phyloP scores from a whole-genome alignment of 768 basidiomycete genomes.

The Tephrocybe sp. region DNA sequence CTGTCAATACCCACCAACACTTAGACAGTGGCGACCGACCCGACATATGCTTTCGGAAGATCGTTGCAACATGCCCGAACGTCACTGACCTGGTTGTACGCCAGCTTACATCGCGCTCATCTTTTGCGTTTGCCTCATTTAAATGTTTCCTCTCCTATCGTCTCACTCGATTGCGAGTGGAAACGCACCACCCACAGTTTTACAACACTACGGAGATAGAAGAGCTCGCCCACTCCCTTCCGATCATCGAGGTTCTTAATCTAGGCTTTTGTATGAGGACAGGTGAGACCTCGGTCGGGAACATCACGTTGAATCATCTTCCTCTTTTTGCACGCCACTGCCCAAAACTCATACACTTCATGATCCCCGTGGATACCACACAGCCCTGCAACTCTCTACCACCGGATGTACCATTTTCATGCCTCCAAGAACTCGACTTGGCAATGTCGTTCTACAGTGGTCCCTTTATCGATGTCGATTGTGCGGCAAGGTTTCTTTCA shows the following conservation, averaged over 20 bases:
- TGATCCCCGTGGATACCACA: background rate
- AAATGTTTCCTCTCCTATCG: background rate
- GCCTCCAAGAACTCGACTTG: background rate
- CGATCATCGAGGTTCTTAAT: background rate
- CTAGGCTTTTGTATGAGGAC: background rate
- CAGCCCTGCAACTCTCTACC: background rate
- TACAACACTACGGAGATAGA: background rate
- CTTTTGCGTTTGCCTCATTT: background rate
- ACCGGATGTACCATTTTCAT: background rate
- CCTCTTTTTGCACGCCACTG: constrained; percentile 1
- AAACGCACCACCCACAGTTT: background rate
- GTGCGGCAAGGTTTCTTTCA: background rate
- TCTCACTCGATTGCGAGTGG: background rate
- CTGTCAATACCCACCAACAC: too few relatives aligned
- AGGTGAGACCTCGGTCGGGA: too few relatives aligned
- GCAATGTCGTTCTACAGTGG: background rate
- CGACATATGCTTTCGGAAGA: too few relatives aligned
- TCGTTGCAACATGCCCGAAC: too few relatives aligned
- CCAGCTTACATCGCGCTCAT: too few relatives aligned
- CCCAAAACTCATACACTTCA: background rate
- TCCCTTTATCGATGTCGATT: background rate
- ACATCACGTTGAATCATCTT: background rate
- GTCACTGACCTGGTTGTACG: too few relatives aligned
- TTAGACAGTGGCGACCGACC: too few relatives aligned
- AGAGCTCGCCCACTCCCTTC: background rate